Percentiles rank a stretch among this genome's conserved stretches.
These are phyloP conservation scores for Ustulina deusta DNA, from an alignment of 2,329 filamentous ascomycete genomes.

Conservation along the genomic window DNA sequence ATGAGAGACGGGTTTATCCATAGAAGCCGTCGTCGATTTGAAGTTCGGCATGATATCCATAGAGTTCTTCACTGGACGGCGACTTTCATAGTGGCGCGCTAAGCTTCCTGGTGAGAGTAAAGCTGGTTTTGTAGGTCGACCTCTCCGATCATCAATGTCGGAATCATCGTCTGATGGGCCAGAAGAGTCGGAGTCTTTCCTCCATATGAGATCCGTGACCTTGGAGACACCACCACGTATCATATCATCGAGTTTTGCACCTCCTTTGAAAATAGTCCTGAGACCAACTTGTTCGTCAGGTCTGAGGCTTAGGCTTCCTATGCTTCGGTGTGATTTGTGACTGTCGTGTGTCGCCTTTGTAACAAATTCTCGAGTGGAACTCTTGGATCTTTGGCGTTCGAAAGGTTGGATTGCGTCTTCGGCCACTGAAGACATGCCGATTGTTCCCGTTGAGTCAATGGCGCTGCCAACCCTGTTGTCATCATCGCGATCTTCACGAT, in stretches of 20 bases:
- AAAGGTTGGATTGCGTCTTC: constrained; percentile 48
- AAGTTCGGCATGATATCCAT: constrained; percentile 67
- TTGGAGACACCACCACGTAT: constrained; percentile 71
- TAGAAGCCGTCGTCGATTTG: constrained; percentile 52
- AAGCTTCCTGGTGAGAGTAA: constrained; percentile 54
- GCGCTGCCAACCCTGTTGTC: constrained; percentile 52
- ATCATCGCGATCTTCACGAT: constrained; percentile 55
- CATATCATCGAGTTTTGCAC: constrained; percentile 75
- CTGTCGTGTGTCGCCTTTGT: constrained; percentile 58
- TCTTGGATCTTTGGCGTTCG: constrained; percentile 53
- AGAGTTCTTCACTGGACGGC: constrained; percentile 57
- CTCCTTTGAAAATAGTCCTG: constrained; percentile 81
- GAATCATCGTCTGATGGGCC: constrained; percentile 62
- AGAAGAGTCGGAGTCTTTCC: constrained; percentile 61
- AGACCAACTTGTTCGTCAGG: constrained; percentile 67
- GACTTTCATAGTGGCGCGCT: constrained; percentile 49
- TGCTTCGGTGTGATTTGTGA: constrained; percentile 62
- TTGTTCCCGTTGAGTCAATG: constrained; percentile 44
- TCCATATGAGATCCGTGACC: constrained; percentile 69
- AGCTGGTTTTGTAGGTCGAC: constrained; percentile 54
- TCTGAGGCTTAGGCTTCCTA: constrained; percentile 62
- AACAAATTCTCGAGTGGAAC: constrained; percentile 54
- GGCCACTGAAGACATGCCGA: constrained; percentile 47
- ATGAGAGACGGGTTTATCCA: constrained; percentile 41
- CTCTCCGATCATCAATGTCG: constrained; percentile 58